phyloP scores from a whole-genome alignment of 2,329 filamentous ascomycete genomes.

The Paecilomyces sp. region DNA sequence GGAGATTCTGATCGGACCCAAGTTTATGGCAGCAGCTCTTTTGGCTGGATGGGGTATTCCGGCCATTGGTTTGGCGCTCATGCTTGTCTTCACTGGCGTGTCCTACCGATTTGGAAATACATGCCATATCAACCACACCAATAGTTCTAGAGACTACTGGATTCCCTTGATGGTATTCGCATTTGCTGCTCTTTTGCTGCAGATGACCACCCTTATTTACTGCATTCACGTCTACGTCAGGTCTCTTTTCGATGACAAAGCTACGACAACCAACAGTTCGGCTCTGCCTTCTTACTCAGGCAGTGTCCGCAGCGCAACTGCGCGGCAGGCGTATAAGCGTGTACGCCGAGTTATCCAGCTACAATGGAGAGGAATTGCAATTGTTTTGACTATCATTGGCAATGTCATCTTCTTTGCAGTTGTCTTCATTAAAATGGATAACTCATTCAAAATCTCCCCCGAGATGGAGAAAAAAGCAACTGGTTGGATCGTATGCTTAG shows the following conservation, averaged over 20 bases:
- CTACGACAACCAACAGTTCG: slow-evolving; percentile 63
- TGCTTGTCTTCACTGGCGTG: slow-evolving; percentile 78
- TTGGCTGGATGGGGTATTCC: slow-evolving; percentile 78
- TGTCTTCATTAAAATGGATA: slow-evolving; percentile 82
- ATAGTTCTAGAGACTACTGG: slow-evolving; percentile 83
- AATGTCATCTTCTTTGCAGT: slow-evolving; percentile 93
- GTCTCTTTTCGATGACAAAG: slow-evolving; percentile 66
- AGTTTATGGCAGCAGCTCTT: slow-evolving; percentile 83
- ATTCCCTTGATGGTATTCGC: slow-evolving; percentile 77
- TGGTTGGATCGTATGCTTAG: slow-evolving; percentile 69
- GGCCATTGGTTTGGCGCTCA: slow-evolving; percentile 64
- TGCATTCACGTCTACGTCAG: slow-evolving; percentile 92
- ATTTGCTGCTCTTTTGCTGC: slow-evolving; percentile 67
- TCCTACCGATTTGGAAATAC: slow-evolving; percentile 88
- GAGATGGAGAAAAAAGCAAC: slow-evolving; percentile 50
- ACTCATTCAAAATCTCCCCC: slow-evolving; percentile 53
- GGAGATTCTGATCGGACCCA: slow-evolving; percentile 81
- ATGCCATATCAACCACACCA: slow-evolving; percentile 87
- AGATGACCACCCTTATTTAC: slow-evolving; percentile 79
- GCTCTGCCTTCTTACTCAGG: slow-evolving; percentile 66
- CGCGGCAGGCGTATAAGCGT: slow-evolving; percentile 79
- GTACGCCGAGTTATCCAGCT: slow-evolving; percentile 79
- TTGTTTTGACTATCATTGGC: slow-evolving; percentile 80
- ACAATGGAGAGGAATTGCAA: slow-evolving; percentile 88
- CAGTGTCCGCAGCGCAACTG: slow-evolving; percentile 72